Evolutionary conservation across 225 moss, liverwort and hornwort genomes (phyloP).

Genomic region (Pseudisothecium myosuroides): DNA sequence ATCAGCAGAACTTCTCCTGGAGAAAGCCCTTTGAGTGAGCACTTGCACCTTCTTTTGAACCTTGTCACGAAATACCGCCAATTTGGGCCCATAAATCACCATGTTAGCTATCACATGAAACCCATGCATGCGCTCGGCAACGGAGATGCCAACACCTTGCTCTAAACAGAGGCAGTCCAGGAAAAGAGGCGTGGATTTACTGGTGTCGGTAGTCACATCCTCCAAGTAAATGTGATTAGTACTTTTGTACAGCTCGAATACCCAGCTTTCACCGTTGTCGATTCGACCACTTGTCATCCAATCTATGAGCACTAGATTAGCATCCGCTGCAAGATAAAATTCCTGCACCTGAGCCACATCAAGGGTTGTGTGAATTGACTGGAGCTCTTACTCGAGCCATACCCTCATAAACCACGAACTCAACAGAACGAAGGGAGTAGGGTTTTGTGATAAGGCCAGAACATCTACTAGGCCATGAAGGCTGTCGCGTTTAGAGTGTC

Average conservation of each 20-base stretch:
- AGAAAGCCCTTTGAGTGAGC: conserved; percentile 24
- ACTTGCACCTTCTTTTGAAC: conserved; percentile 24
- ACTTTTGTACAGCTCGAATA: conserved; percentile 68
- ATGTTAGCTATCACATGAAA: conserved; percentile 76
- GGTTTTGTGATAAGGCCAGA: background rate
- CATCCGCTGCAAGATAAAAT: conserved; percentile 50
- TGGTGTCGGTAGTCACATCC: background rate
- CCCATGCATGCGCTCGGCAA: conserved; percentile 74
- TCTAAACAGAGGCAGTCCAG: conserved; percentile 54
- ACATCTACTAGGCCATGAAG: background rate
- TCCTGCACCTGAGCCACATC: conserved; percentile 55
- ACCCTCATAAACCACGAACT: background rate
- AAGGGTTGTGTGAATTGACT: background rate
- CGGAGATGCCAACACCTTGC: conserved; percentile 47
- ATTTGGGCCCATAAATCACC: conserved; percentile 67
- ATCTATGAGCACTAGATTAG: conserved; percentile 76
- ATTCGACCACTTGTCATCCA: conserved; percentile 92
- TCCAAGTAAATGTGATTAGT: conserved; percentile 80
- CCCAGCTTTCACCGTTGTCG: conserved; percentile 75
- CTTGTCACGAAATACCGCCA: background rate
- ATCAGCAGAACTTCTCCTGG: conserved; percentile 9
- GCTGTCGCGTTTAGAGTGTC: background rate
- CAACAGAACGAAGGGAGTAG: background rate
- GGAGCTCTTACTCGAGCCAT: background rate
- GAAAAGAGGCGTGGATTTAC: conserved; percentile 1